Base-by-base conservation (phyloP, 202 grass and related monocot species). In the Sporobolus alterniflorus region DNA sequence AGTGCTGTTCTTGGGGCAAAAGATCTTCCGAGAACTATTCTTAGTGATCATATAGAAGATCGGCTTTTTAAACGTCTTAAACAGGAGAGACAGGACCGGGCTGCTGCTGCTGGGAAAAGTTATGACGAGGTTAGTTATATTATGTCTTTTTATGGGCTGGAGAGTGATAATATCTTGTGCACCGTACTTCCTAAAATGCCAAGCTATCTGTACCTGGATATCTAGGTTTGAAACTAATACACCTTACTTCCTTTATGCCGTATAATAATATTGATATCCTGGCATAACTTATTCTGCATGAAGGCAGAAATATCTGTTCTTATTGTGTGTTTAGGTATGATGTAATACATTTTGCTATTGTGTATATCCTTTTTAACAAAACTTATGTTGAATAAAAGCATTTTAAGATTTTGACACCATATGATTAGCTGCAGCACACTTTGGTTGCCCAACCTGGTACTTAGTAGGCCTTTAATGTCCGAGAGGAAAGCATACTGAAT, bases 1-100 rank as follows among this genome's bases (percentile, higher is more conserved):
- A 99, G 86, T 91, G 89, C 97, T n/a, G 93, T 99, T 83, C 97
- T 99, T 82, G 97, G 97, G 75, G 97, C 97, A 75, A 99, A 96
- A 80, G 97, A 99, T 88, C 69, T 99, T 63, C 97, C 97, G 6
- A 92, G 88, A 79, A 99, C 97, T 69, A 88, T 92, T 65, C 85
- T 99, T 70, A 99, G 97, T 78, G 93, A 99, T 85, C 90, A 92
- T 44, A 94, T 99, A 82, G 93, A 99, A 90, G 88, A 91, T 64
- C 85, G 93, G 0, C 93, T 99, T 80, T 91, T 91, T 85, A 89
- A 83, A 84, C 74, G 81, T 14, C 93, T 99, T 76, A 94, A 92
- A 73, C 81, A 52, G 60, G 97, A 99, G 87, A 94, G 84, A 73
- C 88, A 86, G 67, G 91, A 91, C 20, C 88, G 97, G 69, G 93